Evolutionary conservation across 192 early-diverging fungal species (phyloP), one percentile per base, ranked within the genome.

Genomic region (Spinellus fusiger): DNA sequence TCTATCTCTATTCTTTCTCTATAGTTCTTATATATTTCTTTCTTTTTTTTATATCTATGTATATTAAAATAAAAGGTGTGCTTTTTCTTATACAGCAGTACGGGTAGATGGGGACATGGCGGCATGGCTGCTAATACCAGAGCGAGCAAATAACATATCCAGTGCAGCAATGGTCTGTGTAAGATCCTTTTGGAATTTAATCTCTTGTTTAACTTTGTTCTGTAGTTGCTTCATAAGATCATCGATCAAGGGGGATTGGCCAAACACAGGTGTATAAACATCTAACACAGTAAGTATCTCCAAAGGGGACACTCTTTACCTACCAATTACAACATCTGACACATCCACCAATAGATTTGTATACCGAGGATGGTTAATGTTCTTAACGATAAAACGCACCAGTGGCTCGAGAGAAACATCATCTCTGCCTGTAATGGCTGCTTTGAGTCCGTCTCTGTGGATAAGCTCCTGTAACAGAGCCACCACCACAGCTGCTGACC

Each of bases 401-500:
- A 97, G 66, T 8, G 93, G 90, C 62, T 91, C 89, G 59, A 98
- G 71, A 20, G 86, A 80, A 47, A 86, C 78, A 62, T 98, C 96
- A 63, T 96, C 91, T 31, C 96, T 77, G 51, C 91, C 92, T 48
- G 86, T 77, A 59, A 98, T 74, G 8, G 96, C 94, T 7, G 72
- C 66, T 40, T 66, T 77, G 25, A 98, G 77, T 15, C 82, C 93
- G 44, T 91, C 89, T 56, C 93, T 87, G 59, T 93, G 86, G 40
- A 93, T 79, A 27, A 98, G 79, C 73, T 98, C 96, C 65, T 96
- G 89, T 50, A 96, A 69, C 65, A 98, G 59, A 56, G 87, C 82
- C 22, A 90, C 82, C 1, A 91, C 81, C 1, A 91, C 79, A 46
- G 87, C 56, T 0, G 82, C 75, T 3, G 75, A 61, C 10, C 61